These are phyloP conservation scores for Xerocomellus intermedius DNA, from an alignment of 768 basidiomycete species.

Conservation along the genomic window DNA sequence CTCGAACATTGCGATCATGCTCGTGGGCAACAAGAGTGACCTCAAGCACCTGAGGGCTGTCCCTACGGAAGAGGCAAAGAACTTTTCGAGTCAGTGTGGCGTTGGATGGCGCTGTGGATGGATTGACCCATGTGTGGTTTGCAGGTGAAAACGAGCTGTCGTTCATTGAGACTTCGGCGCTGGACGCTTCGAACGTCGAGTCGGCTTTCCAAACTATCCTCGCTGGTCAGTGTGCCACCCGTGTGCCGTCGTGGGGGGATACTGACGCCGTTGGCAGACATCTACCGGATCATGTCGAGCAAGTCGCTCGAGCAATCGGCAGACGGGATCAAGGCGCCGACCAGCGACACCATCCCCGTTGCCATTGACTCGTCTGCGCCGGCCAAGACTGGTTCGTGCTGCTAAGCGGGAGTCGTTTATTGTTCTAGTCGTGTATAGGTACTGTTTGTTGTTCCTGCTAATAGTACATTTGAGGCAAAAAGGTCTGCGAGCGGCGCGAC, in stretches of 20 bases:
- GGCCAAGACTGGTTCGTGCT: slow-evolving; percentile 61
- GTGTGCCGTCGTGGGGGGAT: background rate
- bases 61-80: slow-evolving; percentile 95
- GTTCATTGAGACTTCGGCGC: slow-evolving; percentile 98
- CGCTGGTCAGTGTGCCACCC: slow-evolving; percentile 55
- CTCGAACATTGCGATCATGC: slow-evolving; percentile 92
- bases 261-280: slow-evolving; percentile 53
- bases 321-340: slow-evolving; percentile 74
- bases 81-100: slow-evolving; percentile 70
- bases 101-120: background rate
- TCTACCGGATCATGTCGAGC: slow-evolving; percentile 96
- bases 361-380: slow-evolving; percentile 58
- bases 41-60: slow-evolving; percentile 96
- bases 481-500: slow-evolving; percentile 78
- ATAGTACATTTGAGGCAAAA: slow-evolving; percentile 30
- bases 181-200: slow-evolving; percentile 99
- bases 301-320: slow-evolving; percentile 87
- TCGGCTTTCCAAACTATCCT: slow-evolving; percentile 96
- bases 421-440: slow-evolving; percentile 23
- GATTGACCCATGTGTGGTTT: background rate
- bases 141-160: slow-evolving; percentile 87
- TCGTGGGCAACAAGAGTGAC: slow-evolving; percentile 98
- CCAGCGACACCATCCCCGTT: slow-evolving; percentile 84
- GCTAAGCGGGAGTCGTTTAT: slow-evolving; percentile 38
- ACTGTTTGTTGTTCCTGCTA: slow-evolving; percentile 28